Percentiles rank a stretch among this genome's conserved stretches.
Evolutionary conservation across 2,329 filamentous ascomycete species (phyloP).

Genomic region (Bipolaris victoriae): DNA sequence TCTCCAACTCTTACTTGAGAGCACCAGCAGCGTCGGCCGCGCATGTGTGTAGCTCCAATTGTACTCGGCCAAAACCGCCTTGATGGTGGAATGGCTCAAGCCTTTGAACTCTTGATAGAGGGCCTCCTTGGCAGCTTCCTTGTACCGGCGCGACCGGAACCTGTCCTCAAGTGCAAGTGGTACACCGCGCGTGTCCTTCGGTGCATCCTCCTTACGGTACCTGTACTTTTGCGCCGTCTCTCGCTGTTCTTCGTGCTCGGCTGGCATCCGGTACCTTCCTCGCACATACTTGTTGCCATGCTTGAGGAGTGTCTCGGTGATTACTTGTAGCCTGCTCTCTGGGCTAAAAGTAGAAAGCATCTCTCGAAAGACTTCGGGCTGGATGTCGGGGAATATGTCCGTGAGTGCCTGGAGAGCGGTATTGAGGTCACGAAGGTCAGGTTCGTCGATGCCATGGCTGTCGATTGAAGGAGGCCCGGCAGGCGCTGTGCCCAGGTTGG

Average conservation of each 20-base stretch:
- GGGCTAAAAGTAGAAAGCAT: conserved; percentile 77
- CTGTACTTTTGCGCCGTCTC: conserved; percentile 41
- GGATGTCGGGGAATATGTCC: conserved; percentile 78
- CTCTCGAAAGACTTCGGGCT: conserved; percentile 81
- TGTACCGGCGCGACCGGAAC: conserved; percentile 72
- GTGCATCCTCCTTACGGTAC: conserved; percentile 39
- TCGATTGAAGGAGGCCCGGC: conserved; percentile 7
- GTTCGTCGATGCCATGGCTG: conserved; percentile 54
- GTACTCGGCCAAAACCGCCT: conserved; percentile 78
- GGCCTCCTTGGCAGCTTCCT: conserved; percentile 69
- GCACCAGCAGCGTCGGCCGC: conserved; percentile 69
- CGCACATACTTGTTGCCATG: conserved; percentile 73
- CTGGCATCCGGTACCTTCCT: conserved; percentile 61
- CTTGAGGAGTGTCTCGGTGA: conserved; percentile 78
- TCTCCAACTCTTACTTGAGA: conserved; percentile 78
- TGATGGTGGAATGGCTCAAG: conserved; percentile 73
- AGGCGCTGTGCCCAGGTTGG: conserved; percentile 14
- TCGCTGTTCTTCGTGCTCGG: conserved; percentile 45
- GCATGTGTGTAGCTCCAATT: conserved; percentile 80
- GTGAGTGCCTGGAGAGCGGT: conserved; percentile 70
- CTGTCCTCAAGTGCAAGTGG: conserved; percentile 65
- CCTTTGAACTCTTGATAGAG: conserved; percentile 78
- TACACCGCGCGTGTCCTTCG: conserved; percentile 40
- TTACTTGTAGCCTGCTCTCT: conserved; percentile 76
- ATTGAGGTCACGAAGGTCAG: conserved; percentile 73